These are phyloP conservation scores for Neurospora sp. DNA, from an alignment of 495 filamentous ascomycete genomes.

Conservation along the genomic window DNA sequence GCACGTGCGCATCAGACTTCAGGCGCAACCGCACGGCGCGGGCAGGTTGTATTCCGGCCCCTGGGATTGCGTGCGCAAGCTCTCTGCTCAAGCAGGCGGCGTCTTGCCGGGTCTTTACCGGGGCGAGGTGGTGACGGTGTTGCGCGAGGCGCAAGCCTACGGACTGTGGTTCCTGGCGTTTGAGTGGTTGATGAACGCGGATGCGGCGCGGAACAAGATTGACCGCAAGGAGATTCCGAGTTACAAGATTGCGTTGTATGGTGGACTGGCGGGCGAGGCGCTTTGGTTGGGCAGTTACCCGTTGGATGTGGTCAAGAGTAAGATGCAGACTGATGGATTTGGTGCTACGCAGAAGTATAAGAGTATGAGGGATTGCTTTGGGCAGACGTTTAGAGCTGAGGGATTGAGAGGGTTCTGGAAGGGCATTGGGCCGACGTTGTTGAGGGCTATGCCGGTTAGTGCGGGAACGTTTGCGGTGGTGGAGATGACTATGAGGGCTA, in stretches of 20 bases:
- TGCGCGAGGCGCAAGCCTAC: conserved; percentile 90
- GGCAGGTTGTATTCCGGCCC: conserved; percentile 71
- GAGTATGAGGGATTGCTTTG: conserved; percentile 84
- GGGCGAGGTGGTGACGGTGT: conserved; percentile 72
- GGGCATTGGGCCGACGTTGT: conserved; percentile 83
- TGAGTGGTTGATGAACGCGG: conserved; percentile 90
- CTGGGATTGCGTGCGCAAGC: conserved; percentile 79
- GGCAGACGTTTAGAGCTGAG: conserved; percentile 66
- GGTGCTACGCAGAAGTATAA: conserved; percentile 52
- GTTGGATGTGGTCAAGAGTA: conserved; percentile 95
- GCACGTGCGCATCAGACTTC: conserved; percentile 93
- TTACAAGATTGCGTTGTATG: conserved; percentile 83
- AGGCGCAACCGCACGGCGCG: conserved; percentile 84
- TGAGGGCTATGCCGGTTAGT: conserved; percentile 95
- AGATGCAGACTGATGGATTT: conserved; percentile 97
- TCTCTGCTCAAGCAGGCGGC: conserved; percentile 47
- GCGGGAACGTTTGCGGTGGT: conserved; percentile 91
- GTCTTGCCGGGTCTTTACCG: conserved; percentile 69
- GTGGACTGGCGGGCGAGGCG: conserved; percentile 85
- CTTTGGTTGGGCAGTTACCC: conserved; percentile 91
- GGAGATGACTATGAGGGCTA: conserved; percentile 52
- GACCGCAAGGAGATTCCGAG: conserved; percentile 61
- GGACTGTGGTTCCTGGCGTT: conserved; percentile 91
- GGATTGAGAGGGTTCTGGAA: conserved; percentile 88
- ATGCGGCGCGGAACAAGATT: conserved; percentile 64